Conservation (phyloP, 345 rosid species). For the Brassica nigra region DNA sequence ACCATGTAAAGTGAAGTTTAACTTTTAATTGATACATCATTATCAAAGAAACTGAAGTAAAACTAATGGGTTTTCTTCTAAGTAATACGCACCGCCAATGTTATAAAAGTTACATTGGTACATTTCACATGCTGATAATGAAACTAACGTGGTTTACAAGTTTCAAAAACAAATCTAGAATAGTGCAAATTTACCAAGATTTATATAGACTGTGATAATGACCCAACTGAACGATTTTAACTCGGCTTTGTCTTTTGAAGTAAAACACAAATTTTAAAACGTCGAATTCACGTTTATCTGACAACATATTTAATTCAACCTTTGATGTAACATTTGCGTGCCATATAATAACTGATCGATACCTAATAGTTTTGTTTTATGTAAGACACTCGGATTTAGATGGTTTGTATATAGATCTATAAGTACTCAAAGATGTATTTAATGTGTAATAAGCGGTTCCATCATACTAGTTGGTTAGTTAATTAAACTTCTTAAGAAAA, state of each 20-base stretch:
- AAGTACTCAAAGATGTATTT: not conserved
- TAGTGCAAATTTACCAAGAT: slow-evolving; percentile 36
- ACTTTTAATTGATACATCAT: slow-evolving; percentile 23
- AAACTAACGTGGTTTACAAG: slow-evolving; percentile 32
- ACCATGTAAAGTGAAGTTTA: slow-evolving; percentile 16
- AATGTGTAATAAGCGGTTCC: not conserved
- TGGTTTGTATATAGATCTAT: not conserved
- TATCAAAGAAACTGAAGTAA: slow-evolving; percentile 22
- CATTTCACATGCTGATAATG: slow-evolving; percentile 29
- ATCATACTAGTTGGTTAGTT: slow-evolving; percentile 21
- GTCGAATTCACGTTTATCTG: slow-evolving; percentile 8
- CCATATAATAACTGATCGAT: not conserved
- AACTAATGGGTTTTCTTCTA: slow-evolving; percentile 7
- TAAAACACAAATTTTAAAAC: slow-evolving; percentile 6
- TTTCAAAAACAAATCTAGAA: slow-evolving; percentile 7
- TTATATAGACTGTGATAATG: slow-evolving; percentile 14
- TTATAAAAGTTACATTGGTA: slow-evolving; percentile 28
- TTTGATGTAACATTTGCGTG: slow-evolving; percentile 27
- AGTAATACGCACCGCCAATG: slow-evolving; percentile 5
- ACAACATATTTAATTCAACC: not conserved
- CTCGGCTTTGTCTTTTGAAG: not conserved
- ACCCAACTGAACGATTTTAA: slow-evolving; percentile 15
- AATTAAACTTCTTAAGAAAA: slow-evolving; percentile 19
- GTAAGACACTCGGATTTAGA: not conserved
- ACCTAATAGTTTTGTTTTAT: slow-evolving; percentile 18